Conservation (phyloP, 371 early-diverging fungal species). For the Saksenaea vasiformis region DNA sequence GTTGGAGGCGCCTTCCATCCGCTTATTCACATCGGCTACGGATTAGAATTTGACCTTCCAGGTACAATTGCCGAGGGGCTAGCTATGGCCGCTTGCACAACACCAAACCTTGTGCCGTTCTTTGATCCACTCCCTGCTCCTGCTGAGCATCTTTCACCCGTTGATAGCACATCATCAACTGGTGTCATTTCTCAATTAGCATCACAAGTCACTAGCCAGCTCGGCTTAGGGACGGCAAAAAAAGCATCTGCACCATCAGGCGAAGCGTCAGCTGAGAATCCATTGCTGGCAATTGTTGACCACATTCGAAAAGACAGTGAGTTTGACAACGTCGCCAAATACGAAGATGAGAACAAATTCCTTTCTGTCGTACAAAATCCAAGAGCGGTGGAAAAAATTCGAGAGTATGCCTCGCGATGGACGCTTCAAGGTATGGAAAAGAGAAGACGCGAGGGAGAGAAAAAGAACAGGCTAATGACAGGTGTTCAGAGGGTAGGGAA, state of each 20-base stretch:
- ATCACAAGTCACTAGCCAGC: background rate
- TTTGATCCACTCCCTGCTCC: constrained; percentile 16
- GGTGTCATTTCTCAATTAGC: constrained; percentile 15
- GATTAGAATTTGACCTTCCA: constrained; percentile 62
- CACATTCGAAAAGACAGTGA: constrained; percentile 33
- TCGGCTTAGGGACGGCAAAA: constrained; percentile 12
- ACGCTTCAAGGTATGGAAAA: constrained; percentile 20
- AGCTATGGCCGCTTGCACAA: constrained; percentile 53
- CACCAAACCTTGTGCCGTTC: constrained; percentile 11
- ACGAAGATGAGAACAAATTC: constrained; percentile 18
- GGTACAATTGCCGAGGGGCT: constrained; percentile 59
- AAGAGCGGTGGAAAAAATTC: constrained; percentile 27
- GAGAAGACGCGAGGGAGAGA: background rate
- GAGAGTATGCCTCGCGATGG: constrained; percentile 36
- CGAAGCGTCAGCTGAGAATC: constrained; percentile 15
- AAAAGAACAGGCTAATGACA: background rate
- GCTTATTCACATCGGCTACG: constrained; percentile 69
- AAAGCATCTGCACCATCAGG: background rate
- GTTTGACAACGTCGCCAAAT: constrained; percentile 29
- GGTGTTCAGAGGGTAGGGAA: constrained; percentile 26
- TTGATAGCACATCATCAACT: constrained; percentile 1
- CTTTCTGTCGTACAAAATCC: constrained; percentile 22
- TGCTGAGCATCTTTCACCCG: background rate
- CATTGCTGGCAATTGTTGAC: constrained; percentile 25
- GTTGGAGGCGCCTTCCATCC: constrained; percentile 62